Conservation (phyloP, 768 basidiomycete genomes). For the Tulasnella sp. region DNA sequence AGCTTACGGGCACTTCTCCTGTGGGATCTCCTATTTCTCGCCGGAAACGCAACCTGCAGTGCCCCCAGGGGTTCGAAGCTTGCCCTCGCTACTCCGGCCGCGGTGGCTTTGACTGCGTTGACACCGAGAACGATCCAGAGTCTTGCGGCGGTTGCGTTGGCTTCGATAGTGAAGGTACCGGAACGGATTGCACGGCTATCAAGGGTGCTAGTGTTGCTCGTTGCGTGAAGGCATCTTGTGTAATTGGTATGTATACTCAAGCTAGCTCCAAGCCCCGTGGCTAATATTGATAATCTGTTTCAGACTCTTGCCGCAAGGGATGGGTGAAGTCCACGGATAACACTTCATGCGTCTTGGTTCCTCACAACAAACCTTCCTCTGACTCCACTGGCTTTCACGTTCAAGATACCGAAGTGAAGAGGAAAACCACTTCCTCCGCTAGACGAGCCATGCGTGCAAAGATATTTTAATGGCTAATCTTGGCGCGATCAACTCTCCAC, state of each 20-base stretch:
- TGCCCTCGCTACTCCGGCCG: conserved; percentile 15
- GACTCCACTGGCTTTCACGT: background rate
- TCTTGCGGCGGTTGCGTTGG: conserved; percentile 23
- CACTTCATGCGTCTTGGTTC: background rate
- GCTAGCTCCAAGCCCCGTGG: background rate
- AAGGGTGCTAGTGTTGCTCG: conserved; percentile 43
- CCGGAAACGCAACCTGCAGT: background rate
- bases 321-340: background rate
- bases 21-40: too few species aligned
- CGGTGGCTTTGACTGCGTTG: conserved; percentile 25
- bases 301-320: background rate
- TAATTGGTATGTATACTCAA: background rate
- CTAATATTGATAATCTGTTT: background rate
- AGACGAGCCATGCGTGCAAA: background rate
- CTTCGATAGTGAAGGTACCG: conserved; percentile 30
- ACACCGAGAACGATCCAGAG: conserved; percentile 23
- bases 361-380: background rate
- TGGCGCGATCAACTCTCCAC: background rate
- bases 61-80: background rate
- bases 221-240: conserved; percentile 41
- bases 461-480: background rate
- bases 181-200: conserved; percentile 47
- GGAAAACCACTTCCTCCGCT: background rate
- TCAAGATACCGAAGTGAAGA: background rate
- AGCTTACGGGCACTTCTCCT: too few species aligned